Evolutionary conservation across 352 stramenopile genomes (phyloP), one percentile per base, ranked within the genome.

Genomic region (Globisporangium recalcitrans): DNA sequence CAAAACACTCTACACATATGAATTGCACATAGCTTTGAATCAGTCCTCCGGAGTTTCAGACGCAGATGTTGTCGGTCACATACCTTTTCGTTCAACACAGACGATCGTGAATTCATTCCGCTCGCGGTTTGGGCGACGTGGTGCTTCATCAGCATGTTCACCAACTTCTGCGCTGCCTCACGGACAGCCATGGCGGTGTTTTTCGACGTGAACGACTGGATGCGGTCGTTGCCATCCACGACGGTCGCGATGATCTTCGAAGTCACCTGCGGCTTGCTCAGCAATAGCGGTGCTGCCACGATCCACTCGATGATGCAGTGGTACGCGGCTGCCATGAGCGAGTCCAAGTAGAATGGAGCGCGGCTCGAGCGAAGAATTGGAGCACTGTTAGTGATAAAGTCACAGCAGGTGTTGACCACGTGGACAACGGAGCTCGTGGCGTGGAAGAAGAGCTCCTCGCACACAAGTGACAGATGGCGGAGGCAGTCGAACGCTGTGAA

Each of bases 61-160:
- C 32, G 8, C 13, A 32, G 24, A 47, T 14, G 65, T 13, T 34
- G 4, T 7, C 52, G 9, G 22, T 10, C 31, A 22, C 61, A 55
- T 62, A 91, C 82, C 76, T 80, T 83, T 66, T 92, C 83, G 55
- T 78, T 88, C 29, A 90, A 51, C 4, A 67, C 60, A 1, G 72
- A 82, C 2, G 75, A 87, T 11, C 78, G 72, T 8, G 73, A 71
- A 1, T 62, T 73, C 42, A 82, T 69, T 51, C 70, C 68, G 16
- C 73, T 74, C 54, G 79, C 75, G 0, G 77, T 75, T 54, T 87
- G 76, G 1, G 81, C 82, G n/a, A 86, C 75, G 60, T 95, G 86
- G 60, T 93, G 84, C 62, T 95, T 95, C 78, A 95, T 90, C 34
- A 95, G 64, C 78, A 91, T 92, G 58, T 87, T 91, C 16, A 93